Conservation (phyloP, 2,329 filamentous ascomycete species). For the Aspergillus sp. region DNA sequence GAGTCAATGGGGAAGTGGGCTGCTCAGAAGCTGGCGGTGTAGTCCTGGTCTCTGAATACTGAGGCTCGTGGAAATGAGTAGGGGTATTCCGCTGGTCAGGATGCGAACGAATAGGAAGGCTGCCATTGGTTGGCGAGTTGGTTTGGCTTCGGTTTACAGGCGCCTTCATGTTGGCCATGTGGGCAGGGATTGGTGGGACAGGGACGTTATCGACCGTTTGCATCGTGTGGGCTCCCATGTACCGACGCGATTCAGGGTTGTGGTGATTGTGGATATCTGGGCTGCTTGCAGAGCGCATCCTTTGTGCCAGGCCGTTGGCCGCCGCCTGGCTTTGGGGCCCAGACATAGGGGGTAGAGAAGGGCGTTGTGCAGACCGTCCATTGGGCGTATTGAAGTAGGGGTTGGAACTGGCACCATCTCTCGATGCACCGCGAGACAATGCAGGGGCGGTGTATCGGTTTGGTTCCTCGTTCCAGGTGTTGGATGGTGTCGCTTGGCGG, state of each 20-base stretch:
- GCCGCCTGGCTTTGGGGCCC: constrained; percentile 47
- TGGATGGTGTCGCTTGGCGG: constrained; percentile 64
- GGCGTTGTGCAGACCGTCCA: constrained; percentile 56
- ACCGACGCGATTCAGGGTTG: constrained; percentile 45
- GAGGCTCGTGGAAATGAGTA: constrained; percentile 35
- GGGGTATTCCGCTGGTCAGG: constrained; percentile 46
- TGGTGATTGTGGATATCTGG: constrained; percentile 76
- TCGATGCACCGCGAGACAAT: constrained; percentile 73
- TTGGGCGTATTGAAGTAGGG: constrained; percentile 60
- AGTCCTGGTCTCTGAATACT: constrained; percentile 29
- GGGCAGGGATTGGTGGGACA: constrained; percentile 71
- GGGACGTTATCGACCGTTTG: constrained; percentile 55
- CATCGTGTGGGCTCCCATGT: constrained; percentile 53
- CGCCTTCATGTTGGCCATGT: constrained; percentile 56
- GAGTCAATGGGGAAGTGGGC: constrained; percentile 28
- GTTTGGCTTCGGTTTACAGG: constrained; percentile 72
- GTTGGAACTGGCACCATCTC: constrained; percentile 65
- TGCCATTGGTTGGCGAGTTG: constrained; percentile 67
- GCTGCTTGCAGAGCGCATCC: constrained; percentile 87
- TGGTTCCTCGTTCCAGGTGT: constrained; percentile 66
- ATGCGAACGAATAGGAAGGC: constrained; percentile 58
- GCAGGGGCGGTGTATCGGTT: constrained; percentile 86
- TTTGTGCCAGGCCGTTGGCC: constrained; percentile 53
- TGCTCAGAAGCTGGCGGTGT: constrained; percentile 24
- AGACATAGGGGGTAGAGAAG: constrained; percentile 71